Evolutionary conservation across 1,284 basidiomycete genomes (phyloP), one percentile per base, ranked within the genome.

Genomic region (Boletellus sp.): DNA sequence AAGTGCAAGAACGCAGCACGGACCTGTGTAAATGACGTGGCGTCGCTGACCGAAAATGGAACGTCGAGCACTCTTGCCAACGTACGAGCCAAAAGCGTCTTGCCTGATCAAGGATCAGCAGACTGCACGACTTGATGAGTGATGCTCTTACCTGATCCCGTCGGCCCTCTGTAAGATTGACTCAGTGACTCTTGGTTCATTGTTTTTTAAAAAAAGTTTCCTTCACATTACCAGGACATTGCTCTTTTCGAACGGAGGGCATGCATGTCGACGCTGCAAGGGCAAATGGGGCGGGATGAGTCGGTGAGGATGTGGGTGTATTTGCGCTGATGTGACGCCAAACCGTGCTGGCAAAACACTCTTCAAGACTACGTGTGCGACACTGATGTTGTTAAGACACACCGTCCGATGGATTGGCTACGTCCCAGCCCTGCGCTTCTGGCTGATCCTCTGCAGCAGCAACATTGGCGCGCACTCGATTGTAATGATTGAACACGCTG

Each of bases 401-500:
- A 77, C 75, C 53, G 52, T 73, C 67, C 47, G 65, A 60, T 24
- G 61, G 44, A 53, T 57, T 58, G 35, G 26, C 63, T 62, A 49
- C 60, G 43, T 53, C 60, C 61, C 57, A 67, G 28, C 64, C 68
- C 37, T 68, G 63, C 13, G 66, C 63, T 19, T 68, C 63, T 50
- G 76, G 65, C 26, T 77, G 75, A n/a, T 74, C 70, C 51, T 76
- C 77, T 36, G 73, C 59, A 26, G 77, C 73, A 32, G 75, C 73
- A 38, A 85, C 61, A 62, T 89, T 86, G 48, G 85, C 82, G 35
- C 82, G 78, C 21, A 88, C 78, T 42, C 92, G 86, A 63, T 88
- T 92, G 66, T 94, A 95, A 66, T 96, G 93, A 60, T 95, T 96
- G 76, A 87, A 96, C 3, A 95, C 91, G 30, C 93, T 95, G 60